A percentile compares a stretch with the other conserved stretches of the same genome.
These are phyloP conservation scores for Skeletonema tropicum DNA, from an alignment of 108 stramenopile species.

Conservation along the genomic window DNA sequence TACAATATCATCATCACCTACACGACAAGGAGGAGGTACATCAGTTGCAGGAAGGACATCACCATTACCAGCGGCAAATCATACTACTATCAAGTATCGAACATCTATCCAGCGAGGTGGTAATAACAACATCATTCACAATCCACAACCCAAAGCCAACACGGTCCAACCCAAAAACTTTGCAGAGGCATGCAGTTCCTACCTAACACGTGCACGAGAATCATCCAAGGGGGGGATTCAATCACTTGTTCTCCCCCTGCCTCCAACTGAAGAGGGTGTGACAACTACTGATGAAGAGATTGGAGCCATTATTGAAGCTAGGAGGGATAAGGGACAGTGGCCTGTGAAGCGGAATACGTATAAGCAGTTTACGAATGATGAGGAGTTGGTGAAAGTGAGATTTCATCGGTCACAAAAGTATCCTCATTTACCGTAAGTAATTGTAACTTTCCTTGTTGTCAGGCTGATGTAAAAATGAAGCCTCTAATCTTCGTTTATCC, in stretches of 20 bases:
- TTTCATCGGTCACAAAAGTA: constrained; percentile 4
- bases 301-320: not conserved
- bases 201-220: constrained; percentile 1
- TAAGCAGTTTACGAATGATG: not conserved
- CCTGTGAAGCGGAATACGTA: constrained; percentile 5
- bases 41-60: not conserved
- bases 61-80: not conserved
- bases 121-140: not conserved
- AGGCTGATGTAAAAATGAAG: not conserved
- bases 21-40: not conserved
- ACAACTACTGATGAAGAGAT: not conserved
- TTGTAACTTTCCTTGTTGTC: not conserved
- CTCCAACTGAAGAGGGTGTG: not conserved
- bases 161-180: not conserved
- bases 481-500: not conserved
- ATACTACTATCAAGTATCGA: not conserved
- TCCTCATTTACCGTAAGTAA: constrained; percentile 1
- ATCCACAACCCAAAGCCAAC: not conserved
- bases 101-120: not conserved
- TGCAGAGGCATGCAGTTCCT: constrained; percentile 1
- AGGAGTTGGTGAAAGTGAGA: constrained; percentile 2
- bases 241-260: not conserved
- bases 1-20: not conserved
- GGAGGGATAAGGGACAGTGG: not conserved
- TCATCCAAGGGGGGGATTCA: not conserved